Percentiles rank a stretch among this genome's conserved stretches.
These are phyloP conservation scores for Phytophthora constricta DNA, from an alignment of 352 stramenopile species.

Conservation along the genomic window DNA sequence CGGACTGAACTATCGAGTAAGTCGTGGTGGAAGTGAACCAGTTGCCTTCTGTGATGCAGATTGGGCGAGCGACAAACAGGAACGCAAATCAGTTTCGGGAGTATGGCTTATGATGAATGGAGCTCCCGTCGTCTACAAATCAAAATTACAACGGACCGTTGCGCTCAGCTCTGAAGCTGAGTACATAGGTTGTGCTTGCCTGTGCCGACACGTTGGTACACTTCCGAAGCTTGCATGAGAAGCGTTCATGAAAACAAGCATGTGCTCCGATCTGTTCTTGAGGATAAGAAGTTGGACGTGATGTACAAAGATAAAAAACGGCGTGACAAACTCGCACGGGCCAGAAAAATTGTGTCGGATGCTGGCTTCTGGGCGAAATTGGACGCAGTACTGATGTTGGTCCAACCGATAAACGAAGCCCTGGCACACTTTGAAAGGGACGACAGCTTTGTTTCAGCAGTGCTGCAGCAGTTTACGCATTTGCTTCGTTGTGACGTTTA, in stretches of 20 bases:
- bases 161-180: not conserved
- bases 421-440: slow-evolving; percentile 24
- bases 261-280: slow-evolving; percentile 4
- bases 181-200: too few species aligned
- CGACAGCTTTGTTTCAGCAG: slow-evolving; percentile 19
- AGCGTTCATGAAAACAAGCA: slow-evolving; percentile 8
- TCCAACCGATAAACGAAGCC: slow-evolving; percentile 11
- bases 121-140: slow-evolving; percentile 29
- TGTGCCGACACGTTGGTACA: slow-evolving; percentile 21
- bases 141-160: slow-evolving; percentile 18
- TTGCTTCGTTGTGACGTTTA: slow-evolving; percentile 3
- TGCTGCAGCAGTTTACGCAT: slow-evolving; percentile 17
- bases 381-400: not conserved
- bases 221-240: slow-evolving; percentile 10
- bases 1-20: slow-evolving; percentile 17
- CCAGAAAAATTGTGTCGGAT: not conserved
- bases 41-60: slow-evolving; percentile 25
- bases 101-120: slow-evolving; percentile 21
- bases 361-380: slow-evolving; percentile 12
- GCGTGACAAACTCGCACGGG: not conserved
- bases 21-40: not conserved
- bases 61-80: slow-evolving; percentile 16
- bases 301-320: not conserved
- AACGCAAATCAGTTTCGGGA: slow-evolving; percentile 21
- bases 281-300: not conserved